Evolutionary conservation across 495 filamentous ascomycete genomes (phyloP).

Genomic region (Penicillium coffeae): DNA sequence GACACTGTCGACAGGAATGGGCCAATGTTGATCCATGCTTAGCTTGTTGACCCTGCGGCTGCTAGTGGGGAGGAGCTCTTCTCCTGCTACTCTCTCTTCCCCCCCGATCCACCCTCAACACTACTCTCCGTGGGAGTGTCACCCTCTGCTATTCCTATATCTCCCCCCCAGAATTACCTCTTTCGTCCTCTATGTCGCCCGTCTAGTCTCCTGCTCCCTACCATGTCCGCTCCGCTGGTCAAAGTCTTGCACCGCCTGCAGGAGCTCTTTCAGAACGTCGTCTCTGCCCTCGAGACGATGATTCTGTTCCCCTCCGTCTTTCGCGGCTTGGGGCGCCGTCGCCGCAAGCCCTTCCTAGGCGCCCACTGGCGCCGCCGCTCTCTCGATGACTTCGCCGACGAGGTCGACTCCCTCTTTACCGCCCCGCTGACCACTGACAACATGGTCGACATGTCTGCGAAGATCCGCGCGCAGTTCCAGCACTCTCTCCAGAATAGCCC

Average conservation of each 20-base stretch:
- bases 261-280: slow-evolving; percentile 52
- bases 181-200: slow-evolving; percentile 11
- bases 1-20: slow-evolving; percentile 31
- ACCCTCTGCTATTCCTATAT: slow-evolving; percentile 17
- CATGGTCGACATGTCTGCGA: slow-evolving; percentile 53
- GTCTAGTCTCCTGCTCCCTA: slow-evolving; percentile 5
- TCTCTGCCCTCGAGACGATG: slow-evolving; percentile 49
- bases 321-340: slow-evolving; percentile 32
- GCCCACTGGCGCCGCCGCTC: slow-evolving; percentile 41
- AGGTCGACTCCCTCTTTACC: slow-evolving; percentile 48
- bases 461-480: slow-evolving; percentile 56
- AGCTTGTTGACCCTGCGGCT: slow-evolving; percentile 3
- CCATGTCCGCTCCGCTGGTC: slow-evolving; percentile 40
- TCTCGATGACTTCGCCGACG: slow-evolving; percentile 49
- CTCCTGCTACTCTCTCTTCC: slow-evolving; percentile 16
- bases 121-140: slow-evolving; percentile 27
- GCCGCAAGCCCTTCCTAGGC: slow-evolving; percentile 32
- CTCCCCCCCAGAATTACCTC: slow-evolving; percentile 12
- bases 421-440: slow-evolving; percentile 37
- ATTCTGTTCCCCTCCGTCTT: slow-evolving; percentile 50
- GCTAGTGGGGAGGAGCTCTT: neutral
- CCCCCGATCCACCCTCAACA: slow-evolving; percentile 24
- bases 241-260: slow-evolving; percentile 49
- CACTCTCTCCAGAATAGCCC: slow-evolving; percentile 50
- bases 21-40: slow-evolving; percentile 42